Conservation (phyloP, 441 rosid species). For the Corymbia citriodora region DNA sequence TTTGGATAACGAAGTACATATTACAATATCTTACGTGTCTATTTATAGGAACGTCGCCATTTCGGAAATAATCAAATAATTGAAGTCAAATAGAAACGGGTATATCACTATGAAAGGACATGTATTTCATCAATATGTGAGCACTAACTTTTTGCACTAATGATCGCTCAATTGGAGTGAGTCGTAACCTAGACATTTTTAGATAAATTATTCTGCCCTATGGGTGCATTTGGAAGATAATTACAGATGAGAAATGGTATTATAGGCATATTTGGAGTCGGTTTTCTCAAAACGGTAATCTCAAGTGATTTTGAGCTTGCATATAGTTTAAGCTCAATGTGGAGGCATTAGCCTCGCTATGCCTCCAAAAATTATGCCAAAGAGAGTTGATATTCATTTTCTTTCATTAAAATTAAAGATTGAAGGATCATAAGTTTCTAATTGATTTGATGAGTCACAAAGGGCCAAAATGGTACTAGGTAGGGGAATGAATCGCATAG, state of each 20-base stretch:
- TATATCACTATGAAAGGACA: neutral
- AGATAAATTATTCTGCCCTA: no score
- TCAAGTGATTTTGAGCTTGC: neutral
- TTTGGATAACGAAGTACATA: no score
- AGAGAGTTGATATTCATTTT: neutral
- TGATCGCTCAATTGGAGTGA: no score
- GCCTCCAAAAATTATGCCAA: neutral
- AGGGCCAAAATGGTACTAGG: neutral
- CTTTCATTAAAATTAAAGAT: neutral
- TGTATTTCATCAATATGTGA: neutral
- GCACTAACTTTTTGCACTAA: neutral
- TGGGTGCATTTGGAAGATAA: no score
- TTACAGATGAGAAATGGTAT: no score
- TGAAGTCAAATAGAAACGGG: no score
- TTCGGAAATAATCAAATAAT: no score
- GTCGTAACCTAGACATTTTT: rapidly evolving
- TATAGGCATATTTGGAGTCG: neutral
- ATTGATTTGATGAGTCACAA: no score
- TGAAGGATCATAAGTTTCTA: neutral
- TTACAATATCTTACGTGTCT: no score
- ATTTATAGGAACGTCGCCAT: no score
- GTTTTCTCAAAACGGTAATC: neutral
- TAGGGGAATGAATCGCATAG: neutral
- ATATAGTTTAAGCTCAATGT: no score
- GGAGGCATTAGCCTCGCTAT: neutral